These are phyloP conservation scores for Pythium coloratum DNA, from an alignment of 352 stramenopile genomes.

Conservation along the genomic window DNA sequence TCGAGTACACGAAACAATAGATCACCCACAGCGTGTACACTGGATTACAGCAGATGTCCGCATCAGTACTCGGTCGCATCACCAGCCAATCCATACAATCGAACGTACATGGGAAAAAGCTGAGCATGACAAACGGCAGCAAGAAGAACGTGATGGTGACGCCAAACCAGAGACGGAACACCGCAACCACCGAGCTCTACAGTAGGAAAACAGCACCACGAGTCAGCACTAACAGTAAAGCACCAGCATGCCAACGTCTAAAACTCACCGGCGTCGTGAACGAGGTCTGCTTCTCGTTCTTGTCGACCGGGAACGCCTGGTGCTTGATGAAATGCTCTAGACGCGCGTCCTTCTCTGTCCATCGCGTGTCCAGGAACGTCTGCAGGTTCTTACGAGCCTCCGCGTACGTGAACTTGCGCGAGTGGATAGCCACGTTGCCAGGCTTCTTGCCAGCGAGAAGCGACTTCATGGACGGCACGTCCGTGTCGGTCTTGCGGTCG, in stretches of 20 bases:
- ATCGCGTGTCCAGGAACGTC: slow-evolving; percentile 66
- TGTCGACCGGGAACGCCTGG: slow-evolving; percentile 43
- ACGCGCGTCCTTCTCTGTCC: slow-evolving; percentile 75
- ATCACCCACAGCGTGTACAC: slow-evolving; percentile 81
- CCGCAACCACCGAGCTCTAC: slow-evolving; percentile 58
- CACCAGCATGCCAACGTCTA: background rate
- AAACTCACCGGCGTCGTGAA: slow-evolving; percentile 34
- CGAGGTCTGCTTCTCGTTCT: slow-evolving; percentile 15
- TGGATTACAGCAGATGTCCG: slow-evolving; percentile 23
- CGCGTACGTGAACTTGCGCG: slow-evolving; percentile 61
- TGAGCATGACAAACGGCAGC: slow-evolving; percentile 74
- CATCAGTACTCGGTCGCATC: too few species aligned
- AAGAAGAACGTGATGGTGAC: slow-evolving; percentile 65
- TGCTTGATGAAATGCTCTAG: slow-evolving; percentile 78
- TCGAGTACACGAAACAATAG: slow-evolving; percentile 82
- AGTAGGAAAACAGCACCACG: slow-evolving; percentile 5
- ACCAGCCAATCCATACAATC: background rate
- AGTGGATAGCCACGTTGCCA: slow-evolving; percentile 52
- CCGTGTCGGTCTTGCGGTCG: slow-evolving; percentile 70
- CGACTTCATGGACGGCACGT: slow-evolving; percentile 83
- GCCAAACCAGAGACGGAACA: slow-evolving; percentile 76
- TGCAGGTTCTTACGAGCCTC: slow-evolving; percentile 54
- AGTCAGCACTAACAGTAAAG: slow-evolving; percentile 1
- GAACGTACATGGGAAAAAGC: slow-evolving; percentile 72
- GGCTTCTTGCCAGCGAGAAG: slow-evolving; percentile 62